Evolutionary conservation across 805 yeast species (phyloP).

Genomic region (Gaillardinia entomophila): DNA sequence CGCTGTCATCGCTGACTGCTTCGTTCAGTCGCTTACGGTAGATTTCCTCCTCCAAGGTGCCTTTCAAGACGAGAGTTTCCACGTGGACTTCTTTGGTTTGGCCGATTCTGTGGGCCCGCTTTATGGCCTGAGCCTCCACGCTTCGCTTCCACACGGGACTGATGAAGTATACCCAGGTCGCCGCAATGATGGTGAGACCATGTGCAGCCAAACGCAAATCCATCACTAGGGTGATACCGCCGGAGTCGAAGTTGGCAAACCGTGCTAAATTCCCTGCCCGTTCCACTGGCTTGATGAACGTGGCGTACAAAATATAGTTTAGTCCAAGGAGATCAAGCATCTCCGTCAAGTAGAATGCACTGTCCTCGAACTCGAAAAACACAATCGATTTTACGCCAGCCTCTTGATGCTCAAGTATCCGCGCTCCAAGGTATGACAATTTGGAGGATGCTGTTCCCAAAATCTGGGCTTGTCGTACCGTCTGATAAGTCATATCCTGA

Average conservation of each 20-base stretch:
- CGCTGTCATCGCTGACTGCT: slow-evolving; percentile 1
- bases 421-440: slow-evolving; percentile 52
- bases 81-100: slow-evolving; percentile 58
- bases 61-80: slow-evolving; percentile 59
- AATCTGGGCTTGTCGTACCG: slow-evolving; percentile 29
- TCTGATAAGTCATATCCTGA: slow-evolving; percentile 7
- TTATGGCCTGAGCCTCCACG: slow-evolving; percentile 70
- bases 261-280: slow-evolving; percentile 48
- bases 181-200: slow-evolving; percentile 62
- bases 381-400: slow-evolving; percentile 49
- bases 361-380: slow-evolving; percentile 67
- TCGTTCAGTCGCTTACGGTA: slow-evolving; percentile 34
- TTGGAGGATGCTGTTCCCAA: slow-evolving; percentile 64
- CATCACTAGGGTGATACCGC: slow-evolving; percentile 57
- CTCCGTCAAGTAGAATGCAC: slow-evolving; percentile 64
- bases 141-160: slow-evolving; percentile 69
- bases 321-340: slow-evolving; percentile 57
- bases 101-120: slow-evolving; percentile 74
- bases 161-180: slow-evolving; percentile 65
- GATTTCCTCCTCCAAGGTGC: slow-evolving; percentile 66
- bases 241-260: slow-evolving; percentile 39
- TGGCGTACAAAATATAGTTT: slow-evolving; percentile 57
- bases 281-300: slow-evolving; percentile 46
- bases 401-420: slow-evolving; percentile 47
- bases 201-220: slow-evolving; percentile 64